Conservation (phyloP, 345 rosid species). For the Arabidopsis suecica region DNA sequence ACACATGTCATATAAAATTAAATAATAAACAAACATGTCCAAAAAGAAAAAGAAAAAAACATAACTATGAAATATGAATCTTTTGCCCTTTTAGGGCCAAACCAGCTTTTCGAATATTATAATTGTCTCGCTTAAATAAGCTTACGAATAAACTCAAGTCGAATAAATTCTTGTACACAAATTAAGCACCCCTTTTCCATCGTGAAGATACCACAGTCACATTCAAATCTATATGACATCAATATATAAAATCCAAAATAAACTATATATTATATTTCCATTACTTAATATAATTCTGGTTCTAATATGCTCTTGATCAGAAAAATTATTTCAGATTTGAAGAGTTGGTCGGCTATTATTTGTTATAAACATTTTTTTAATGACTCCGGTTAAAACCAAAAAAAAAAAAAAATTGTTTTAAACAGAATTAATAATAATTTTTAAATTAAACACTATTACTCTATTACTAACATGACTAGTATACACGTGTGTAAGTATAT, state of each 20-base stretch:
- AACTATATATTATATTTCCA: neutral
- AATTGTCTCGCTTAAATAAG: neutral
- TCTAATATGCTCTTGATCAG: neutral
- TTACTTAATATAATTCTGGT: neutral
- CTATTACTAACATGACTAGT: too few species aligned
- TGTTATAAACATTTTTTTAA: too few species aligned
- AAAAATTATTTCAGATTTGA: neutral
- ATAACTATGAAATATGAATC: neutral
- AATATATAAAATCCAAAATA: neutral
- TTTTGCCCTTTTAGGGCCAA: neutral
- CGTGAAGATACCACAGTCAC: neutral
- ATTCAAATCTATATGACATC: neutral
- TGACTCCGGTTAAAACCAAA: too few species aligned
- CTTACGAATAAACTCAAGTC: neutral
- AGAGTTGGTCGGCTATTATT: neutral
- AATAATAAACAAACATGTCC: neutral
- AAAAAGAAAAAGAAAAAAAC: neutral
- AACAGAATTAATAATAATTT: too few species aligned
- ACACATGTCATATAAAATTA: neutral
- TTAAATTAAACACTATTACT: too few species aligned
- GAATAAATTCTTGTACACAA: neutral
- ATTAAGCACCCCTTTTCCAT: neutral
- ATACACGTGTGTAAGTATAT: too few species aligned
- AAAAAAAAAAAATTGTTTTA: too few species aligned
- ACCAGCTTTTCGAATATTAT: neutral